phyloP scores from a whole-genome alignment of 1,284 basidiomycete genomes.

The Termitomyces sp. region DNA sequence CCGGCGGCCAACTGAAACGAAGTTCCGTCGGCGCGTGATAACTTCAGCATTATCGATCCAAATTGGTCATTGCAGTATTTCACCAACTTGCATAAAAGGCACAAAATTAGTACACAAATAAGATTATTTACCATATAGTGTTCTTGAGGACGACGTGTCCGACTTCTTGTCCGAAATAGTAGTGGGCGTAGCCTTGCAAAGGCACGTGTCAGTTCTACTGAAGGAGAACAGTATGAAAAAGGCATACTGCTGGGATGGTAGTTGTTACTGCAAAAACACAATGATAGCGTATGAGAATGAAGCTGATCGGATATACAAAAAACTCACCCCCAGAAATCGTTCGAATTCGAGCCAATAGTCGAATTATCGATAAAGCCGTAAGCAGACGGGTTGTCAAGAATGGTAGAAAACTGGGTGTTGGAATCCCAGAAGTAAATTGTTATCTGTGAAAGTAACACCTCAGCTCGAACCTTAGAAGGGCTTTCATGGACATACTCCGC shows the following conservation, averaged over 20 bases:
- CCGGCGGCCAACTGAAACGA: background rate
- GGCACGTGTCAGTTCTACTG: background rate
- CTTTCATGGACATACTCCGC: constrained; percentile 32
- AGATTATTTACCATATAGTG: constrained; percentile 30
- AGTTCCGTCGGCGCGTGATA: background rate
- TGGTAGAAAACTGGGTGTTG: constrained; percentile 43
- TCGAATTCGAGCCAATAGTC: constrained; percentile 38
- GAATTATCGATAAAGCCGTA: constrained; percentile 52
- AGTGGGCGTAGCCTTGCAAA: constrained; percentile 30
- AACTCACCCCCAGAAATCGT: constrained; percentile 54
- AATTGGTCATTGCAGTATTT: too few species aligned
- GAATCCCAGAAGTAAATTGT: constrained; percentile 49
- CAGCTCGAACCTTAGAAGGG: background rate
- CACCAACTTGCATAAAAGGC: background rate
- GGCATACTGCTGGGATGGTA: constrained; percentile 43
- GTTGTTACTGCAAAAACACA: constrained; percentile 31
- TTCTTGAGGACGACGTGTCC: constrained; percentile 27
- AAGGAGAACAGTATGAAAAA: background rate
- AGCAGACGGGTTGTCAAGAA: constrained; percentile 41
- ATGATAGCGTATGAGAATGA: background rate
- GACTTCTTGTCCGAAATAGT: constrained; percentile 33
- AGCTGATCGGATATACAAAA: background rate
- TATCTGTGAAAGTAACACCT: constrained; percentile 29
- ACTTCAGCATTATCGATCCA: background rate
- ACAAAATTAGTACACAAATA: background rate